Evolutionary conservation across 345 rosid genomes (phyloP).

Genomic region (Bruguiera gymnorhiza): DNA sequence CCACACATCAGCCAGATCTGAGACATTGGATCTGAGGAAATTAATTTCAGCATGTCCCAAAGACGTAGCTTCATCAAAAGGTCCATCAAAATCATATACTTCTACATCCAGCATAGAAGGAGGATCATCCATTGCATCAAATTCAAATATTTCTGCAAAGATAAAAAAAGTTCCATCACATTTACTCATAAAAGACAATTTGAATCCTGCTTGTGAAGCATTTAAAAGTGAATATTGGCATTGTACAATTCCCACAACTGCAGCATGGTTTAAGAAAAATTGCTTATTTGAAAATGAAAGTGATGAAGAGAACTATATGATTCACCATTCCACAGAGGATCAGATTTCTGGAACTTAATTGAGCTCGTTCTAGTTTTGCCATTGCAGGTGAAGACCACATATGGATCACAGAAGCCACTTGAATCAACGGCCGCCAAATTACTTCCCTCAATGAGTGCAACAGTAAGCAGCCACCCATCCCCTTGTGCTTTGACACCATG

Average conservation of each 20-base stretch:
- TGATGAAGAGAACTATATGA: conserved; percentile 11
- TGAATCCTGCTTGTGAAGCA: conserved; percentile 9
- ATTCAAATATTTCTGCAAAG: conserved; percentile 91
- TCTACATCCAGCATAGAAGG: conserved; percentile 90
- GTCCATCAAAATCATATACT: conserved; percentile 92
- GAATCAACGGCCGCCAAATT: conserved; percentile 89
- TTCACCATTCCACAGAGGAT: conserved; percentile 93
- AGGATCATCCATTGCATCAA: conserved; percentile 96
- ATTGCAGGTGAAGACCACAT: conserved; percentile 85
- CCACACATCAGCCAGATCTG: conserved; percentile 93
- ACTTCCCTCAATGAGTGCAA: conserved; percentile 85
- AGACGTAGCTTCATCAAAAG: conserved; percentile 83
- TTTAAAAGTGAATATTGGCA: background rate
- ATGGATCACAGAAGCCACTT: conserved; percentile 87
- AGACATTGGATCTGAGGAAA: conserved; percentile 75
- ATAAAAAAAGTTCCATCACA: conserved; percentile 17
- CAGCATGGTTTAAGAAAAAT: background rate
- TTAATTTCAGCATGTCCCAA: conserved; percentile 82
- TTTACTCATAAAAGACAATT: conserved; percentile 10
- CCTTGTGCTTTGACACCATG: conserved; percentile 97
- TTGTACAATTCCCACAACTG: conserved; percentile 8
- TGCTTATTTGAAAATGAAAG: conserved; percentile 14
- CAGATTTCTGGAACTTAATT: conserved; percentile 83
- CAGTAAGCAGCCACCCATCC: conserved; percentile 92
- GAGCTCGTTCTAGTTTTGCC: conserved; percentile 92